Evolutionary conservation across 768 basidiomycete genomes (phyloP), one percentile per base, ranked within the genome.

Genomic region (Scleroderma bovista): DNA sequence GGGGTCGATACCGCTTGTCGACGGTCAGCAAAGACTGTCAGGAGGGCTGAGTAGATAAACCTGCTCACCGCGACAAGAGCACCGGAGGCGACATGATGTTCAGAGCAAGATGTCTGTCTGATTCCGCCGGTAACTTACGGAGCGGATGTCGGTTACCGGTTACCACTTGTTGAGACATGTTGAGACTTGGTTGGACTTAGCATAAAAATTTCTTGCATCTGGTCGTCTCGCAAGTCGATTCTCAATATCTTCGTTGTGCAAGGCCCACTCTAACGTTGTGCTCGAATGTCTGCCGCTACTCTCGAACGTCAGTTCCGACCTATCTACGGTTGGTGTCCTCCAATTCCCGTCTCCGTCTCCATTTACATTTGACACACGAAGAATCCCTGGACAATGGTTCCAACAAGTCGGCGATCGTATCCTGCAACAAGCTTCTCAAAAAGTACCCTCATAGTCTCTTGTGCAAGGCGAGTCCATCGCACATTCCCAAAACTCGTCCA

Each of bases 331-430:
- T 47, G 58, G 78, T 56, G 54, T 42, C 32, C 45, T 34, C 31
- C 36, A 31, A 39, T 31, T 38, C 26, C 22, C 29, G 24, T n/a
- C 13, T 8, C 34, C 51, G 42, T 33, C 12, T n/a, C 24, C 31
- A 37, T 47, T 55, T 38, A 52, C 50, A 23, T 33, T 26, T 17
- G 16, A 43, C 23, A 13, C 51, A 44, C 3, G 64, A 20, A 93
- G 90, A 93, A 76, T 84, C 90, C 41, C 74, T 93, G 55, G 90
- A 93, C 71, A 87, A 81, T 40, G 84, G 86, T 42, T 88, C 88
- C 13, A 88, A 87, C 72, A 93, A 93, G 72, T 83, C 86, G 34
- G 90, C 91, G 17, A 77, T 93, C 48, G 81, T 89, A 36, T 75
- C 83, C 8, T 91, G 89, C 71, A 92, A 90, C 67, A 93, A 93